Conservation (phyloP, 768 basidiomycete species). For the Xerocomellus chrysenteron region DNA sequence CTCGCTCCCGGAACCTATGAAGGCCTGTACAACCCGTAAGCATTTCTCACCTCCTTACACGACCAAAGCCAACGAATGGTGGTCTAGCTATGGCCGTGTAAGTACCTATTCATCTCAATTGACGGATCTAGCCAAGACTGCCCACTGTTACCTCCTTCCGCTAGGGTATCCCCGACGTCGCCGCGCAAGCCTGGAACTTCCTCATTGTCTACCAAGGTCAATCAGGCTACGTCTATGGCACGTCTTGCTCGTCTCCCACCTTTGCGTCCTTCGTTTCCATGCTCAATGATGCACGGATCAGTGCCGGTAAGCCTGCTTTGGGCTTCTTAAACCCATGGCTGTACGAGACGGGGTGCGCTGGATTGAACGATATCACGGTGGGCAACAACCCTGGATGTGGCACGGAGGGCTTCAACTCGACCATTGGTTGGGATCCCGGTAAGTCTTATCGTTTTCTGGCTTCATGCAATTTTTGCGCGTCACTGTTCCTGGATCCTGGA, state of each 20-base stretch:
- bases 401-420: constrained; percentile 61
- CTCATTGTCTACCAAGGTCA: constrained; percentile 43
- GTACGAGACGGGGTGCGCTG: constrained; percentile 37
- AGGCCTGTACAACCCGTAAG: constrained; percentile 62
- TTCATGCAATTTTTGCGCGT: not conserved
- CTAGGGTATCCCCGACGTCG: constrained; percentile 62
- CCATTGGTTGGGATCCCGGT: constrained; percentile 62
- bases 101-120: constrained; percentile 12
- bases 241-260: constrained; percentile 63
- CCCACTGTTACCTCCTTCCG: not conserved
- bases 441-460: constrained; percentile 13
- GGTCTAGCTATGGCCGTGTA: constrained; percentile 51
- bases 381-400: constrained; percentile 63
- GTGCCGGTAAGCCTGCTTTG: constrained; percentile 41
- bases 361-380: constrained; percentile 56
- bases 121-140: not conserved
- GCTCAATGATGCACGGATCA: constrained; percentile 61
- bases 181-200: constrained; percentile 56
- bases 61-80: not conserved
- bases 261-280: constrained; percentile 65
- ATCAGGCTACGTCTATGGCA: constrained; percentile 49
- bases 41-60: not conserved
- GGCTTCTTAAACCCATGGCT: constrained; percentile 69
- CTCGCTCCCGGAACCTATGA: constrained; percentile 50
- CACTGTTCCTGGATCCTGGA: not conserved